A percentile compares a stretch with the other conserved stretches of the same genome.
These are phyloP conservation scores for Colletotrichum aenigma DNA, from an alignment of 2,329 filamentous ascomycete genomes.

Conservation along the genomic window DNA sequence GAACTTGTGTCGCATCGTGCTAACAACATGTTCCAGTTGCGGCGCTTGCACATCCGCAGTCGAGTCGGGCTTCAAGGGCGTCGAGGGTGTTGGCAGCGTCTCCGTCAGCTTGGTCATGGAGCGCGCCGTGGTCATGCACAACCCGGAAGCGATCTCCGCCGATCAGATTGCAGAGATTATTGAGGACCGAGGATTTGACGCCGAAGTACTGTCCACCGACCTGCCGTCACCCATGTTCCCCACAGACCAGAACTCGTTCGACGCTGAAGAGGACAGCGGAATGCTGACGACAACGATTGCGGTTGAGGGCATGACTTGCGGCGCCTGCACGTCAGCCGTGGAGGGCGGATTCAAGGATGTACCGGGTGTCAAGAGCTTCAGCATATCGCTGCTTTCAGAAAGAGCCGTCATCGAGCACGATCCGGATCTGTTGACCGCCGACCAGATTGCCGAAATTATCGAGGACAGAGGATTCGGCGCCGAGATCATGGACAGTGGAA, in stretches of 20 bases:
- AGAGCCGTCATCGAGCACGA: constrained; percentile 87
- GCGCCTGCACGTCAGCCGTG: constrained; percentile 85
- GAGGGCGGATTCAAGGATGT: constrained; percentile 81
- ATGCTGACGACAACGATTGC: constrained; percentile 75
- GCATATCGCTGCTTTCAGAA: constrained; percentile 83
- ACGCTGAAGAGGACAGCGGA: constrained; percentile 41
- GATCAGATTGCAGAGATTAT: constrained; percentile 84
- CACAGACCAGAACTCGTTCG: constrained; percentile 35
- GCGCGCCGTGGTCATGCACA: constrained; percentile 91
- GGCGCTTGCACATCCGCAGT: constrained; percentile 96
- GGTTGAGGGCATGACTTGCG: constrained; percentile 89
- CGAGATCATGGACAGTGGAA: constrained; percentile 66
- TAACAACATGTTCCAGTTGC: constrained; percentile 58
- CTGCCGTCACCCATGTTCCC: constrained; percentile 58
- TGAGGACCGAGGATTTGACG: constrained; percentile 91
- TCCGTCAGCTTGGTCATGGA: constrained; percentile 96
- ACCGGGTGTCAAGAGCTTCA: constrained; percentile 75
- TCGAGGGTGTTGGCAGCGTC: constrained; percentile 82
- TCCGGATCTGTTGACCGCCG: constrained; percentile 53
- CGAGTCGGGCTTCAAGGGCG: constrained; percentile 84
- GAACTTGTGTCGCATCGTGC: constrained; percentile 13
- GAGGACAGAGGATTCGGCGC: constrained; percentile 82
- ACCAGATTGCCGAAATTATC: constrained; percentile 62
- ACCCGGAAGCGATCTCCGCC: constrained; percentile 74
- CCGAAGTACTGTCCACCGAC: constrained; percentile 84